phyloP scores from a whole-genome alignment of 1,284 basidiomycete genomes.

The Sparassis latifolia region DNA sequence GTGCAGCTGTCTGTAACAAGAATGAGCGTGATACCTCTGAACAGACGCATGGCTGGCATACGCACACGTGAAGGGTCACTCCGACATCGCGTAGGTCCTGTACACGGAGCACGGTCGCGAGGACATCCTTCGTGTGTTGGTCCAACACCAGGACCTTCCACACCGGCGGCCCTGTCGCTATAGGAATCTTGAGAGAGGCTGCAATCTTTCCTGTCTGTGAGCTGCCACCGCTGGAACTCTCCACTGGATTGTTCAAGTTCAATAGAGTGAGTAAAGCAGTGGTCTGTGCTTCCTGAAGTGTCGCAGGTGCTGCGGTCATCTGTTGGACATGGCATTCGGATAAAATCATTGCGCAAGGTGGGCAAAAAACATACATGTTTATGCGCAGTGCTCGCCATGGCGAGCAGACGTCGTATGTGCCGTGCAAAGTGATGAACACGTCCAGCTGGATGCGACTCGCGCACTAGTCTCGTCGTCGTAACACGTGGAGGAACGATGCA shows the following conservation, averaged over 20 bases:
- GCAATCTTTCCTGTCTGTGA: constrained; percentile 32
- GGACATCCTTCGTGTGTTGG: constrained; percentile 91
- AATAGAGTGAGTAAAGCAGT: constrained; percentile 54
- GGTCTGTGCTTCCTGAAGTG: constrained; percentile 78
- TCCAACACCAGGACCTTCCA: constrained; percentile 98
- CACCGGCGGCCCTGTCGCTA: constrained; percentile 68
- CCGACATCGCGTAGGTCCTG: constrained; percentile 96
- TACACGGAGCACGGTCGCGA: constrained; percentile 92
- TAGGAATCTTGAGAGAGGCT: constrained; percentile 36
- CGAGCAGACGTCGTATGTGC: not conserved
- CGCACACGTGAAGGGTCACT: constrained; percentile 91
- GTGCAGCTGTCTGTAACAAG: constrained; percentile 74
- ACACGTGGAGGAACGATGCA: too few relatives aligned
- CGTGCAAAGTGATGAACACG: not conserved
- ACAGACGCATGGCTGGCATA: not conserved
- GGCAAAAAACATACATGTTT: constrained; percentile 40
- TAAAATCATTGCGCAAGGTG: too few relatives aligned
- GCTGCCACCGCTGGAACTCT: constrained; percentile 26
- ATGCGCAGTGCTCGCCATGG: constrained; percentile 49
- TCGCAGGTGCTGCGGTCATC: constrained; percentile 29
- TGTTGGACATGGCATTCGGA: not conserved
- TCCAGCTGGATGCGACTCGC: too few relatives aligned
- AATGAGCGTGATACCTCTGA: not conserved
- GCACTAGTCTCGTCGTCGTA: too few relatives aligned
- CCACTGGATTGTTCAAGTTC: constrained; percentile 30